Evolutionary conservation across 768 basidiomycete species (phyloP), one percentile per base, ranked within the genome.

Genomic region (Punctularia strigosozonata): DNA sequence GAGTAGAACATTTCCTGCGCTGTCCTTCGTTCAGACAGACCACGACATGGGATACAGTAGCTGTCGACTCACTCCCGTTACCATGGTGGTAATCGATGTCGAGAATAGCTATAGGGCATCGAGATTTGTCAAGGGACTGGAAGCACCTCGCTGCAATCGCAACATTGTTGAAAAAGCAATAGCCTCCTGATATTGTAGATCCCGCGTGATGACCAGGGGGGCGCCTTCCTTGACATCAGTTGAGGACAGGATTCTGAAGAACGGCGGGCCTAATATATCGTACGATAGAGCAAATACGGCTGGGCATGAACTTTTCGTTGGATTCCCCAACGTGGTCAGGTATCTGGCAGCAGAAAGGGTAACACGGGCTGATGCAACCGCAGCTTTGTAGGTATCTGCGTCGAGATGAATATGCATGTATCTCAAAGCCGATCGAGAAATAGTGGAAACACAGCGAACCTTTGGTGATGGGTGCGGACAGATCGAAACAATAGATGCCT

Each of bases 61-160:
- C 14, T 3, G 30, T 13, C 14, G 23, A 35, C 47, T 33, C 25
- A 50, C 43, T 52, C n/a, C 56, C 60, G 30, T 62, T 62, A 5
- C 61, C 60, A 37, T 60, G 61, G 26, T 62, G 60, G 40, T 59
- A 63, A 37, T 63, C 60, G 24, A 62, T 47, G 42, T 63, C 59
- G 22, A 61, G 50, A 24, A 62, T 56, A 6, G 58, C 59, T 14
- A 48, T 36, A 6, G 5, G 30, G 13, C n/a, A 18, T 12, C 32
- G 21, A 10, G 25, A 19, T 15, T 15, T 25, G 6, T 14, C 6
- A 17, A 30, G 17, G 17, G 40, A 18, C 26, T 57, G 57, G 6
- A 57, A 46, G 31, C 45, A 51, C 6, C 50, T 50, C n/a, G 55
- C 51, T 1, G 59, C 56, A 36, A 61, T 51, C 6, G 57, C 55